Percentiles rank a stretch among this genome's conserved stretches.
These are phyloP conservation scores for Brasenia schreberi DNA, from an alignment of 164 flowering plant species.

Conservation along the genomic window DNA sequence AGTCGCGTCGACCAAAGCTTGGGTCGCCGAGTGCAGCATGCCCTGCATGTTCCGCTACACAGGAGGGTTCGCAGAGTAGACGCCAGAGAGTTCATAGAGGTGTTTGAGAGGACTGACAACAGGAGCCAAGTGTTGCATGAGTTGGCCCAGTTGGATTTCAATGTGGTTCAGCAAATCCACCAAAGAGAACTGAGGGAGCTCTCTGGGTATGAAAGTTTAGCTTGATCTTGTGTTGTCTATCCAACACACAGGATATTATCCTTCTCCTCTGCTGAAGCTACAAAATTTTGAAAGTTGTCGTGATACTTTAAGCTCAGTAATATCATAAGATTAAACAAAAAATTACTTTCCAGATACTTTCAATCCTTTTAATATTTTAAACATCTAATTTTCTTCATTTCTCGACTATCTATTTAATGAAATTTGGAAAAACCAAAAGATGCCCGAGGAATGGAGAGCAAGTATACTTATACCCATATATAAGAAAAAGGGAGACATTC, in stretches of 20 bases:
- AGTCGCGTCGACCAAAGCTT: neutral
- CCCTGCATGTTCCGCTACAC: constrained; percentile 19
- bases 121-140: constrained; percentile 13
- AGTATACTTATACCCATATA: no score
- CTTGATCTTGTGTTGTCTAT: neutral
- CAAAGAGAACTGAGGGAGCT: constrained; percentile 27
- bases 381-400: no score
- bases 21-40: constrained; percentile 8
- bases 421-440: no score
- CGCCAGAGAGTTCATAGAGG: constrained; percentile 20
- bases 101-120: constrained; percentile 4
- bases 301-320: no score
- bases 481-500: no score
- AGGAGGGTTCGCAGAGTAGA: constrained; percentile 14
- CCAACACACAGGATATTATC: neutral
- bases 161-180: constrained; percentile 18
- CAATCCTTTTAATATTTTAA: no score
- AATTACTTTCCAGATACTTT: no score
- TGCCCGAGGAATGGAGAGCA: no score
- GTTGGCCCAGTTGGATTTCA: constrained; percentile 26
- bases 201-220: constrained; percentile 12
- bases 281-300: no score
- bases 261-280: no score
- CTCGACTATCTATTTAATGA: no score
- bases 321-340: no score